Evolutionary conservation across 1,139 yeast genomes (phyloP).

Genomic region (Blastobotrys ciferrii): DNA sequence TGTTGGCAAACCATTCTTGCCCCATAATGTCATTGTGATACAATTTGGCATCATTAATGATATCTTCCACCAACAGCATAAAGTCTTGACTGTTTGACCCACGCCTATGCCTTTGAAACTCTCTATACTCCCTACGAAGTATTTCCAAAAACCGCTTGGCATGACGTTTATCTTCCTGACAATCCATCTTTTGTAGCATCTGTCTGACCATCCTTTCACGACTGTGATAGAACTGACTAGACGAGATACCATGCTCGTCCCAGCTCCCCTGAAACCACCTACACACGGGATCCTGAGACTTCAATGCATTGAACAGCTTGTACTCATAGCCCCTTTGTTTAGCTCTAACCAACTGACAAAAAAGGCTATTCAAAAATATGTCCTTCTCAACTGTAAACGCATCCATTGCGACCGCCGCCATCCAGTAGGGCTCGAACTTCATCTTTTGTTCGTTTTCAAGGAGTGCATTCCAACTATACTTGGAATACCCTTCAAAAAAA

Average conservation of each 20-base stretch:
- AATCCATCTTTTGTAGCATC: constrained; percentile 1
- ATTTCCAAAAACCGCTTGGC: not conserved
- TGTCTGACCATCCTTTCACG: not conserved
- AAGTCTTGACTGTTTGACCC: not conserved
- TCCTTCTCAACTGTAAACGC: constrained; percentile 4
- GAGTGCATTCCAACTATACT: constrained; percentile 12
- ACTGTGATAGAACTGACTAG: not conserved
- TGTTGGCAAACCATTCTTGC: constrained; percentile 1
- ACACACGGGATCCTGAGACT: not conserved
- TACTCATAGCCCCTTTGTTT: constrained; percentile 4
- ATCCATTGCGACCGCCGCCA: constrained; percentile 1
- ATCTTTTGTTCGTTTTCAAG: not conserved
- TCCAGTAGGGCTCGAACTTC: constrained; percentile 10
- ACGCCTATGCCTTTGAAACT: not conserved
- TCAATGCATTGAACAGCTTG: not conserved
- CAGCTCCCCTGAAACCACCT: not conserved
- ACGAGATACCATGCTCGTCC: not conserved
- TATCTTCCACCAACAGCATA: constrained; percentile 5
- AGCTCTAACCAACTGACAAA: constrained; percentile 1
- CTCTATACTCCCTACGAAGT: not conserved
- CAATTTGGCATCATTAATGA: not conserved
- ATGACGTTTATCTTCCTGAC: not conserved
- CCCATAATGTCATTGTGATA: constrained; percentile 3
- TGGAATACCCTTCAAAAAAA: constrained; percentile 11
- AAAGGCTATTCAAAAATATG: constrained; percentile 5